phyloP scores from a whole-genome alignment of 2,329 filamentous ascomycete genomes.

The Aspergillus aculeatinus region DNA sequence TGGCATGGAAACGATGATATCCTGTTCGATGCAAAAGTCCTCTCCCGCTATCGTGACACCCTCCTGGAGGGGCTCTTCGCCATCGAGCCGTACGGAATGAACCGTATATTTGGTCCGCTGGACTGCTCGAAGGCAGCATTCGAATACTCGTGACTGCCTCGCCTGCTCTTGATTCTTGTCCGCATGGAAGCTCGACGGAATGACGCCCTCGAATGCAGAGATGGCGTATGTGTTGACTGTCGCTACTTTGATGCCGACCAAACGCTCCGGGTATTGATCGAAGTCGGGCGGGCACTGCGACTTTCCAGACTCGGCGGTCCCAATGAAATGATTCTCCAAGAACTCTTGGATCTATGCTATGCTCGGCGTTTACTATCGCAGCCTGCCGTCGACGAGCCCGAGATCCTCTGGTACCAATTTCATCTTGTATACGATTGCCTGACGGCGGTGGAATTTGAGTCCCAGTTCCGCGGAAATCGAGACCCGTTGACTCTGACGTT shows the following conservation, averaged over 20 bases:
- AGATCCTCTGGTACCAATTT: not conserved
- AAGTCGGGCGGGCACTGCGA: not conserved
- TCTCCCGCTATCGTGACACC: not conserved
- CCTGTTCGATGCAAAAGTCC: not conserved
- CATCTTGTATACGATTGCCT: conserved; percentile 1
- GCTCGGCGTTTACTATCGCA: not conserved
- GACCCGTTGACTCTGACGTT: not conserved
- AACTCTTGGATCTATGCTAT: not conserved
- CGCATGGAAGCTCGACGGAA: not conserved
- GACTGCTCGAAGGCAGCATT: not conserved
- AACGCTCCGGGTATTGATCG: not conserved
- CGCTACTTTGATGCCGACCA: not conserved
- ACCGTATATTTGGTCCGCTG: not conserved
- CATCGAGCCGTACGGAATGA: not conserved
- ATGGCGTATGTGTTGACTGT: not conserved
- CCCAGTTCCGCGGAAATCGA: not conserved
- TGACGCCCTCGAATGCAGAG: not conserved
- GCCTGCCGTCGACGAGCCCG: not conserved
- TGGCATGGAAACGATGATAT: not conserved
- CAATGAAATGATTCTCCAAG: not conserved
- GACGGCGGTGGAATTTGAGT: not conserved
- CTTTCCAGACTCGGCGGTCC: not conserved
- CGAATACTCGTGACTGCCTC: not conserved
- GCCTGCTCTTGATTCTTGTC: not conserved
- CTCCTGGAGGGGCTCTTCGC: not conserved